These are phyloP conservation scores for Aspergillus kassunensis DNA, from an alignment of 495 filamentous ascomycete species.

Conservation along the genomic window DNA sequence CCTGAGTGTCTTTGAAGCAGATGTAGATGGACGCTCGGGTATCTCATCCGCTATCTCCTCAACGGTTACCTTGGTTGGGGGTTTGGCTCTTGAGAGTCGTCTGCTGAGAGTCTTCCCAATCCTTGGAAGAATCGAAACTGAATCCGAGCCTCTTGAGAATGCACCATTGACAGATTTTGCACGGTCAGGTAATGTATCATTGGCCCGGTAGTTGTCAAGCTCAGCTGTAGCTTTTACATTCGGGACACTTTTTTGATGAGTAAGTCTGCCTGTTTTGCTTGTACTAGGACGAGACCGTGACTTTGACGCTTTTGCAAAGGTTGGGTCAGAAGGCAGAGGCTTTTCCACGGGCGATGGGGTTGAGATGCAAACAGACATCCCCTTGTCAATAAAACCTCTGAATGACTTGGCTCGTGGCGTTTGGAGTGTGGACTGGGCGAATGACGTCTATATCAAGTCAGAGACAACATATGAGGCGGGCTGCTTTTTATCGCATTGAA, in stretches of 20 bases:
- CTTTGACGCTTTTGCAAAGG: constrained; percentile 7
- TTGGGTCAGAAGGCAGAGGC: constrained; percentile 35
- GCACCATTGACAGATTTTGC: constrained; percentile 12
- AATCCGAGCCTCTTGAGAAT: constrained; percentile 1
- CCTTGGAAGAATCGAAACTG: constrained; percentile 18
- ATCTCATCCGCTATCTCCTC: constrained; percentile 16
- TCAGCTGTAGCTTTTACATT: constrained; percentile 11
- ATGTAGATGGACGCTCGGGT: constrained; percentile 25
- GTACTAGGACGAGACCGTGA: constrained; percentile 10
- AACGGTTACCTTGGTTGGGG: constrained; percentile 20
- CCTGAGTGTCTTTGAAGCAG: constrained; percentile 26
- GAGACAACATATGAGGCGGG: background rate
- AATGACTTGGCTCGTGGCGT: constrained; percentile 22
- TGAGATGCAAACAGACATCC: constrained; percentile 2
- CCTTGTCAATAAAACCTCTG: constrained; percentile 11
- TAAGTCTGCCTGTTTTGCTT: constrained; percentile 7
- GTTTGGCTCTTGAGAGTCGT: constrained; percentile 28
- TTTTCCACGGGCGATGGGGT: constrained; percentile 21
- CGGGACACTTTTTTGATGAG: constrained; percentile 21
- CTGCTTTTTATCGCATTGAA: background rate
- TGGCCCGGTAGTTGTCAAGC: background rate
- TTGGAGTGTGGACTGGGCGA: constrained; percentile 13
- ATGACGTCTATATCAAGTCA: constrained; percentile 19
- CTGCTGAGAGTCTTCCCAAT: constrained; percentile 23
- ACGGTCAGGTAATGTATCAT: background rate